These are phyloP conservation scores for Glonium stellatum DNA, from an alignment of 495 filamentous ascomycete species.

Conservation along the genomic window DNA sequence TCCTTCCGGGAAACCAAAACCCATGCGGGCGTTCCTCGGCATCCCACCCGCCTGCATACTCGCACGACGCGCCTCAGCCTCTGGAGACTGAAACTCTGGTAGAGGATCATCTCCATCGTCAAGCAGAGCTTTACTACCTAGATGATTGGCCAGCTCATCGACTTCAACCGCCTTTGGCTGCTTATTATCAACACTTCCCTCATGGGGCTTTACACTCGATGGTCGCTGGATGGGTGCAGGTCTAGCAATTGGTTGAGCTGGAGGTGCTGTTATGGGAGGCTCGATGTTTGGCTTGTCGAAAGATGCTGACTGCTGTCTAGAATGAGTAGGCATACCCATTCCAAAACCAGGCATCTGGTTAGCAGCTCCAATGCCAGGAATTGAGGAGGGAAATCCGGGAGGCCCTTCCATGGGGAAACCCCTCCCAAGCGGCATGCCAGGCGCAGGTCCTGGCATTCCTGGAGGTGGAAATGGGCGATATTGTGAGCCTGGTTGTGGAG, in stretches of 20 bases:
- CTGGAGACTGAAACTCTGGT: conserved; percentile 35
- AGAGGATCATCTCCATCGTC: conserved; percentile 62
- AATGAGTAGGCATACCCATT: conserved; percentile 44
- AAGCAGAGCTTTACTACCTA: conserved; percentile 91
- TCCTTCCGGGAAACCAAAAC: conserved; percentile 30
- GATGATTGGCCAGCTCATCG: conserved; percentile 70
- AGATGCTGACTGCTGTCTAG: conserved; percentile 54
- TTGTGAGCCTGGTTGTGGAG: conserved; percentile 45
- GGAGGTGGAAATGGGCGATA: conserved; percentile 46
- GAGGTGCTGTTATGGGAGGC: conserved; percentile 17
- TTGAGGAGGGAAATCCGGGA: conserved; percentile 48
- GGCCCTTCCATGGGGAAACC: conserved; percentile 56
- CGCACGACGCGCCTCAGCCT: conserved; percentile 27
- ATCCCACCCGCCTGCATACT: conserved; percentile 31
- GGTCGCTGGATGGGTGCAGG: conserved; percentile 87
- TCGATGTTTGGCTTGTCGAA: conserved; percentile 43
- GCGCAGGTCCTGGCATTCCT: conserved; percentile 44
- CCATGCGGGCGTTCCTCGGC: conserved; percentile 24
- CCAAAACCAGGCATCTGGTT: conserved; percentile 31
- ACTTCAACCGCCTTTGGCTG: conserved; percentile 34
- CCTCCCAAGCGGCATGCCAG: conserved; percentile 55
- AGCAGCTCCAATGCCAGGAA: conserved; percentile 25
- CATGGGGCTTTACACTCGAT: conserved; percentile 60
- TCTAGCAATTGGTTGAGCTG: conserved; percentile 60
- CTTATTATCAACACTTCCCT: conserved; percentile 43